Base-by-base conservation (phyloP, 345 rosid species). In the Xanthoceras sorbifolium region DNA sequence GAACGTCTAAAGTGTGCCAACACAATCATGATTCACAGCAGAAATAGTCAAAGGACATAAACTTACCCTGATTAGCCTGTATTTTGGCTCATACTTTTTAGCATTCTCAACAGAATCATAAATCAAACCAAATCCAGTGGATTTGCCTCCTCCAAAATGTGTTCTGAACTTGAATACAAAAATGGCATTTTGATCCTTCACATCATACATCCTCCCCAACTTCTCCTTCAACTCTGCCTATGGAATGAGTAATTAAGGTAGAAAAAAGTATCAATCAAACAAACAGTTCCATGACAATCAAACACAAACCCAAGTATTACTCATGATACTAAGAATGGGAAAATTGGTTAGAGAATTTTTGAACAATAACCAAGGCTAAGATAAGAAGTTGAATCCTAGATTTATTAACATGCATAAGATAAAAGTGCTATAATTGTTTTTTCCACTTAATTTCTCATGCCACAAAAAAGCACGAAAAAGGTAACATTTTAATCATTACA, bases 71-170 rank as follows among this genome's bases (percentile, higher is more conserved):
- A 91, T 86, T n/a, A 91, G 87, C 71, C 93, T 84, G 79, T 91
- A 87, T 79, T 89, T 89, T 3, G 96, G 93, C 82, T 91, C 93
- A 14, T 77, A 91, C 80, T 89, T 91, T 87, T 89, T 89, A 1
- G 93, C 93, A 59, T 80, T 86, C 74, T 89, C 93, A 57, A 86
- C 85, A 0, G 89, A 85, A 40, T 89, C 93, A 54, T 91, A 91
- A 48, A 91, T 88, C 81, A 91, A 74, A 8, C 93, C 93, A 77
- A 91, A 91, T 0, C 96, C 90, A 2, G 90, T 91, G 2, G 96
- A 91, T 34, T 89, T 91, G 29, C 96, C 96, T 54, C 96, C 93
- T 42, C 93, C 96, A 78, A 91, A 91, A 69, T 89, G 92, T 18
- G 92, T 91, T 73, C 93, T 80, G 78, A 91, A 91, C 84, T 91